These are phyloP conservation scores for Tuber umbilicatum DNA, from an alignment of 495 filamentous ascomycete species.

Conservation along the genomic window DNA sequence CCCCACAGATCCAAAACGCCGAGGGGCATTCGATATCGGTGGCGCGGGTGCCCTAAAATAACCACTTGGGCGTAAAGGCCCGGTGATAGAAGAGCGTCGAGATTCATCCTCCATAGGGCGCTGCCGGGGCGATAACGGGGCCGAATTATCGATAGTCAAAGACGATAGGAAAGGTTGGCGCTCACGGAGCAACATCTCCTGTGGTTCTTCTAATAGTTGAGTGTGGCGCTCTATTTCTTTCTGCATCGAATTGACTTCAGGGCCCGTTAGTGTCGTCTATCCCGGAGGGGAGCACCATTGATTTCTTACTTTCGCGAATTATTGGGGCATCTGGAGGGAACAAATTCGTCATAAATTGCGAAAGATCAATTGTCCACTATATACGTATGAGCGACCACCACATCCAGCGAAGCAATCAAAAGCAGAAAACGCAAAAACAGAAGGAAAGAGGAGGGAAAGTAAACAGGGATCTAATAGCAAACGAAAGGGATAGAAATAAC, in stretches of 20 bases:
- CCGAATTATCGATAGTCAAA: constrained; percentile 60
- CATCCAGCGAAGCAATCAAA: constrained; percentile 14
- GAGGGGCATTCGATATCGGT: constrained; percentile 67
- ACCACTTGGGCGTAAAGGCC: constrained; percentile 41
- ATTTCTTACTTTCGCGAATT: constrained; percentile 56
- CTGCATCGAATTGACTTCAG: constrained; percentile 69
- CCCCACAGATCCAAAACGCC: constrained; percentile 81
- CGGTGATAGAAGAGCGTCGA: constrained; percentile 55
- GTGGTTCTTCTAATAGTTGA: constrained; percentile 73
- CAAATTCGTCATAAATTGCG: constrained; percentile 42
- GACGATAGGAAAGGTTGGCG: constrained; percentile 66
- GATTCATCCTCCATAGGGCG: constrained; percentile 80
- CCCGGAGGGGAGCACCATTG: not conserved
- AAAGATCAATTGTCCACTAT: constrained; percentile 45
- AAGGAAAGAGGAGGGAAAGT: constrained; percentile 17
- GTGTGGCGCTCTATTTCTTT: constrained; percentile 76
- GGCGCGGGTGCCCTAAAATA: constrained; percentile 64
- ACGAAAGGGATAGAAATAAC: constrained; percentile 9
- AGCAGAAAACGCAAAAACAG: constrained; percentile 22
- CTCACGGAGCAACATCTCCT: constrained; percentile 66
- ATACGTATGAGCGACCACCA: constrained; percentile 35
- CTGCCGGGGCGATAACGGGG: constrained; percentile 88
- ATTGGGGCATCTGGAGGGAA: constrained; percentile 50
- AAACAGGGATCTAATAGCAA: constrained; percentile 7
- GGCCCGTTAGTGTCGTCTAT: constrained; percentile 22